Evolutionary conservation across 2,329 filamentous ascomycete genomes (phyloP), one percentile per base, ranked within the genome.

Genomic region (Ascochyta koolunga): DNA sequence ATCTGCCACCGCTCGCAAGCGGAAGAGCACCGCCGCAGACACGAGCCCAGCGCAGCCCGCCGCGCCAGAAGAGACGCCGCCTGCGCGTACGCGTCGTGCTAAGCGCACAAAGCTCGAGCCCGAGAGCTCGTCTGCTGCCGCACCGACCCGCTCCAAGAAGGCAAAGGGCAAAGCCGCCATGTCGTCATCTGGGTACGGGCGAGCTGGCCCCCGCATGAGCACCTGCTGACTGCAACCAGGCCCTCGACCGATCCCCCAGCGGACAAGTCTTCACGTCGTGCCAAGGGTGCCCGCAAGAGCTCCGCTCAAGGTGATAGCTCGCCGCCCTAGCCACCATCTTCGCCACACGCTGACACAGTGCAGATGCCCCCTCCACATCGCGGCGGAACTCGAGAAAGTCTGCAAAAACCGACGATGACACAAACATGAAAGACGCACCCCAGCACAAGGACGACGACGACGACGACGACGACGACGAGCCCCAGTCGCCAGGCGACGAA

Each of bases 221-320:
- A 38, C 24, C 24, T 62, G 54, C 62, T 68, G 57, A 76, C 65
- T 35, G 54, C 61, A 53, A 8, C 50, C 67, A 87, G 86, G 71
- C 84, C 84, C 63, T 84, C 86, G 64, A 82, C 84, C 62, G 86
- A 85, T 67, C 83, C 86, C 64, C 81, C 85, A 58, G 86, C 86
- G 71, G 85, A 87, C 61, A 80, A 82, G 54, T 82, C 86, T 53
- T 86, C 88, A 1, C 89, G 86, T 71, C 84, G 89, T 66, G 90
- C 90, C 72, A 92, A 91, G 74, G 86, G 89, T 31, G 86, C 83
- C 69, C 85, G 88, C 70, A 93, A 89, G 77, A 91, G 89, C 76
- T 75, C 78, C 49, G 75, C 76, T 60, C 81, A 84, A 78, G 81
- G 82, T 84, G 59, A 64, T 56, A 56, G 50, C 56, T 57, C 61